Conservation (phyloP, 495 filamentous ascomycete genomes). For the Aspergillus sparsus region DNA sequence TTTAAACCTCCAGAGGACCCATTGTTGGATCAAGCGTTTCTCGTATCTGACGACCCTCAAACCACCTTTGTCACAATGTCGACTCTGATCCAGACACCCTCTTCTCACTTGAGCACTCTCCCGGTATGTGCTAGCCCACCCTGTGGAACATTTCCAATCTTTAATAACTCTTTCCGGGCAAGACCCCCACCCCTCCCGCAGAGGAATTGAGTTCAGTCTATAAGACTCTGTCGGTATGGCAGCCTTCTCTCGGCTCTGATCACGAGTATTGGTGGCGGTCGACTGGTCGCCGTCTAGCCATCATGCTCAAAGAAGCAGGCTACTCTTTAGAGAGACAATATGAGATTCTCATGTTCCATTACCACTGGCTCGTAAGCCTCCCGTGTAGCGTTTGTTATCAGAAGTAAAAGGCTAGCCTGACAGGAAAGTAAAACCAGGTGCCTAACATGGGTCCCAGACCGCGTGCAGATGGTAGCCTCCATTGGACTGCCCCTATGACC, state of each 20-base stretch:
- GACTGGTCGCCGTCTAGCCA: not conserved
- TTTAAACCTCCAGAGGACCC: no score
- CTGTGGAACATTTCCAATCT: no score
- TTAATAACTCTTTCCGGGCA: no score
- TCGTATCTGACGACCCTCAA: no score
- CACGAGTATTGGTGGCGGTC: slow-evolving; percentile 2
- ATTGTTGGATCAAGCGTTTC: no score
- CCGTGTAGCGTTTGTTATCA: not conserved
- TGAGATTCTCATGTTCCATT: slow-evolving; percentile 3
- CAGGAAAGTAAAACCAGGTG: not conserved
- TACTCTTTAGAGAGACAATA: not conserved
- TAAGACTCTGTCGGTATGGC: slow-evolving; percentile 1
- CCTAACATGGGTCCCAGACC: not conserved
- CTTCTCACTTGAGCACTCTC: no score
- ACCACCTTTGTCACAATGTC: no score
- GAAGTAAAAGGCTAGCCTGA: not conserved
- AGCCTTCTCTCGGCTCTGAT: not conserved
- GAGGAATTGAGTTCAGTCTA: no score
- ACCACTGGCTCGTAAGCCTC: slow-evolving; percentile 4
- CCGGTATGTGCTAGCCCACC: no score
- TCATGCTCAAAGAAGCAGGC: not conserved
- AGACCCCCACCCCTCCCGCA: no score
- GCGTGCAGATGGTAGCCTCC: not conserved
- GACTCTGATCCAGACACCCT: no score
- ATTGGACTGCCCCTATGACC: not conserved